These are phyloP conservation scores for Picocystis sp. DNA, from an alignment of 163 green algal species.

Conservation along the genomic window DNA sequence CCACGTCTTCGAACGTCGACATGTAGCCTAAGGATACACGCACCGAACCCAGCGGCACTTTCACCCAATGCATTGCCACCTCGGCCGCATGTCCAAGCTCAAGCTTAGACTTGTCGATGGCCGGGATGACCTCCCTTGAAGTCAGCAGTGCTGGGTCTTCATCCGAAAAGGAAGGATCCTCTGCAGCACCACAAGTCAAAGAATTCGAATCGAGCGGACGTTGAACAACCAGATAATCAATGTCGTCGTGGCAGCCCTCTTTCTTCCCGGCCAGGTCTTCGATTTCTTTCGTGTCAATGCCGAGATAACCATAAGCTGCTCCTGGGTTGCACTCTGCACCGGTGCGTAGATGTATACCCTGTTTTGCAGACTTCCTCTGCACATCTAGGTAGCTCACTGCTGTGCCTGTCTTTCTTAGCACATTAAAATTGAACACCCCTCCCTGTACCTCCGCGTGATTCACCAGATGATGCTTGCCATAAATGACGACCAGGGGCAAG, in stretches of 20 bases:
- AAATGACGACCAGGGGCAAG: conserved; percentile 35
- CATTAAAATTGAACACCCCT: conserved; percentile 57
- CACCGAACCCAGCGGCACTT: conserved; percentile 47
- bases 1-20: conserved; percentile 43
- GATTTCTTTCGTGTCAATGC: conserved; percentile 32
- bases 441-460: conserved; percentile 30
- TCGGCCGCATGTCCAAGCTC: conserved; percentile 27
- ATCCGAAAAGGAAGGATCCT: neutral
- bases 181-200: neutral
- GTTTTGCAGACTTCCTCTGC: conserved; percentile 30
- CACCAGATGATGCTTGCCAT: conserved; percentile 39
- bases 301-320: conserved; percentile 46
- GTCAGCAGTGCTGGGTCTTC: neutral
- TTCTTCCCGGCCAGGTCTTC: conserved; percentile 39
- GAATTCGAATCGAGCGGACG: conserved; percentile 11
- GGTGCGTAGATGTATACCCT: conserved; percentile 44
- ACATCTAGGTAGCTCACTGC: conserved; percentile 37
- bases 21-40: conserved; percentile 43
- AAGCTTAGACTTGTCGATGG: conserved; percentile 18
- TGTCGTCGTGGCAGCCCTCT: conserved; percentile 49
- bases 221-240: conserved; percentile 47
- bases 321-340: conserved; percentile 52
- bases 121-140: conserved; percentile 16
- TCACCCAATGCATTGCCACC: conserved; percentile 21
- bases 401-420: conserved; percentile 28